These are phyloP conservation scores for Starmerella gropengiesseri DNA, from an alignment of 805 yeast genomes.

Conservation along the genomic window DNA sequence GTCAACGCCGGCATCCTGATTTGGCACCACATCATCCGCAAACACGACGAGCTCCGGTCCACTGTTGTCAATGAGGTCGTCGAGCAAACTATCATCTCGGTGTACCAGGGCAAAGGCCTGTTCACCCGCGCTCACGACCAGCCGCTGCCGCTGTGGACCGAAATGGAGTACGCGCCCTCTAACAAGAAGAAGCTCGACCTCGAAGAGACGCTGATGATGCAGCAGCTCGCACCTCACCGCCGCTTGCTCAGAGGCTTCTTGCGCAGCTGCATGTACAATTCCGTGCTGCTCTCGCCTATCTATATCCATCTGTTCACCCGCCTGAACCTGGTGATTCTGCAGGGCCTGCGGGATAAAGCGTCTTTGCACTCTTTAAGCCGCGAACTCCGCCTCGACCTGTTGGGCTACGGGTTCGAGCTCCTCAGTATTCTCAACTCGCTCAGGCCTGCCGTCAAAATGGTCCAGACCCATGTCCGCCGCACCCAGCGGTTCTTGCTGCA, in stretches of 20 bases:
- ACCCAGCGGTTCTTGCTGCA: constrained; percentile 47
- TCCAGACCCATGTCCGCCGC: constrained; percentile 30
- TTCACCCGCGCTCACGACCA: constrained; percentile 49
- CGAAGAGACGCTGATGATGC: constrained; percentile 39
- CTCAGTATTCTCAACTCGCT: constrained; percentile 39
- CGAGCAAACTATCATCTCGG: constrained; percentile 55
- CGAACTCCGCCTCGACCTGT: constrained; percentile 58
- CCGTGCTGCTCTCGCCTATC: constrained; percentile 24
- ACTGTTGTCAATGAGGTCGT: constrained; percentile 60
- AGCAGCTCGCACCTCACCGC: constrained; percentile 54
- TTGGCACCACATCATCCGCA: constrained; percentile 72
- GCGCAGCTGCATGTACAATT: constrained; percentile 56
- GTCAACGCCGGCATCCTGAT: constrained; percentile 58
- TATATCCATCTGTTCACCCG: constrained; percentile 58
- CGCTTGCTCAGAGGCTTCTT: constrained; percentile 51
- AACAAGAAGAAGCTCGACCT: constrained; percentile 49
- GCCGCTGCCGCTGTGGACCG: constrained; percentile 46
- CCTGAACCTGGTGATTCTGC: constrained; percentile 33
- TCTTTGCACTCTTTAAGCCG: constrained; percentile 79
- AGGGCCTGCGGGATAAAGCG: constrained; percentile 47
- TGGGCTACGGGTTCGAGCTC: constrained; percentile 56
- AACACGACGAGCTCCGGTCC: constrained; percentile 46
- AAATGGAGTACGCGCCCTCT: constrained; percentile 86
- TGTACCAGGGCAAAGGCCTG: constrained; percentile 50
- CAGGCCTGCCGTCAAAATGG: constrained; percentile 3